These are phyloP conservation scores for Syzygium aqueum DNA, from an alignment of 345 rosid genomes.

Conservation along the genomic window DNA sequence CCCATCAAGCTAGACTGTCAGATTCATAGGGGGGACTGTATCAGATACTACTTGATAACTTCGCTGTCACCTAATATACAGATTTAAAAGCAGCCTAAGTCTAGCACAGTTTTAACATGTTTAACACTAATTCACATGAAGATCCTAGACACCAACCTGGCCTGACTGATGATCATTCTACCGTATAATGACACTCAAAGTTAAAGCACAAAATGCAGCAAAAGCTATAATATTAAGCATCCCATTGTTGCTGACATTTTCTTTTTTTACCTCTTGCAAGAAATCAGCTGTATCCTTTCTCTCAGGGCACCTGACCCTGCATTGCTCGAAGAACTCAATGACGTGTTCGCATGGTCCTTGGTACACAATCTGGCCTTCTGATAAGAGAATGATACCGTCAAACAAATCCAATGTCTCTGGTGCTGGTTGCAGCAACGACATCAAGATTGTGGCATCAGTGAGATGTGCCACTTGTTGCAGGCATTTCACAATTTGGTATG, in stretches of 20 bases:
- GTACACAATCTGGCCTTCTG: conserved; percentile 80
- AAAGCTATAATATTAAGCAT: background rate
- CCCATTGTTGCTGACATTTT: background rate
- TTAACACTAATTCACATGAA: background rate
- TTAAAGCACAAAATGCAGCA: background rate
- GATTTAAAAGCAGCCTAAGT: background rate
- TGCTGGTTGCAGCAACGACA: conserved; percentile 83
- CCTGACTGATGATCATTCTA: background rate
- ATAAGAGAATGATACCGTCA: conserved; percentile 61
- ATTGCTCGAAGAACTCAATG: conserved; percentile 50
- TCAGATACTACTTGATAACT: background rate
- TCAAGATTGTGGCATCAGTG: conserved; percentile 57
- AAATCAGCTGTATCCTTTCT: conserved; percentile 89
- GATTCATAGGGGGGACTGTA: background rate
- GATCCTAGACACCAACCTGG: background rate
- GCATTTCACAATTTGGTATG: conserved; percentile 80
- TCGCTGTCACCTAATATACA: background rate
- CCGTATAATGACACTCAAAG: background rate
- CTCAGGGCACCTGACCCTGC: conserved; percentile 62
- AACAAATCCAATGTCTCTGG: conserved; percentile 79
- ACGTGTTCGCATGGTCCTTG: conserved; percentile 67
- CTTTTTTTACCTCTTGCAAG: conserved; percentile 58
- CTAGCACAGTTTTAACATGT: background rate
- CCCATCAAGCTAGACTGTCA: background rate
- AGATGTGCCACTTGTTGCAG: conserved; percentile 65